These are phyloP conservation scores for Lachancea kluyveri DNA, from an alignment of 805 yeast species.

Conservation along the genomic window DNA sequence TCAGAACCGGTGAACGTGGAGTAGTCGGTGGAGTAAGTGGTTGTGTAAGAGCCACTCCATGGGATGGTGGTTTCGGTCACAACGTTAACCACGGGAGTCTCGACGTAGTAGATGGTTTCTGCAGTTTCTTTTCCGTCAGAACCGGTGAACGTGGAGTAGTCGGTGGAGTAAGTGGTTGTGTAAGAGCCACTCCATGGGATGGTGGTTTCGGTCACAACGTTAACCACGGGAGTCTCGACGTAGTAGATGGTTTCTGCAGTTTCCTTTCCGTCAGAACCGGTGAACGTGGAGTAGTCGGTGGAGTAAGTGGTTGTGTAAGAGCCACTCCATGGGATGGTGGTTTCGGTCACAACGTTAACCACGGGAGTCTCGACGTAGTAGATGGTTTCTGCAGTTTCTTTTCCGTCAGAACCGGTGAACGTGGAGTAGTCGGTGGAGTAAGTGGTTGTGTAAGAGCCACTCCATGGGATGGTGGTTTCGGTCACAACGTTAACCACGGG, in stretches of 20 bases:
- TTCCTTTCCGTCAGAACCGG: conserved; percentile 4
- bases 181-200: conserved; percentile 1
- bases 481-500: conserved; percentile 3
- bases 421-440: conserved; percentile 7
- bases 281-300: conserved; percentile 1
- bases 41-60: conserved; percentile 6
- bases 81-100: conserved; percentile 3
- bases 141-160: conserved; percentile 5
- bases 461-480: conserved; percentile 1
- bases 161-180: conserved; percentile 4
- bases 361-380: conserved; percentile 8
- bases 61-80: conserved; percentile 5
- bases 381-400: conserved; percentile 8
- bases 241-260: conserved; percentile 1
- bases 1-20: conserved; percentile 4
- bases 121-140: conserved; percentile 5
- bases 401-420: conserved; percentile 8
- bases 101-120: conserved; percentile 7
- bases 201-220: background rate
- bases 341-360: background rate
- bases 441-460: conserved; percentile 5
- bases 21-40: conserved; percentile 1
- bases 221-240: conserved; percentile 3
- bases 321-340: conserved; percentile 10
- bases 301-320: conserved; percentile 4